phyloP scores from a whole-genome alignment of 495 filamentous ascomycete genomes.

The Hyaloscypha finlandica region DNA sequence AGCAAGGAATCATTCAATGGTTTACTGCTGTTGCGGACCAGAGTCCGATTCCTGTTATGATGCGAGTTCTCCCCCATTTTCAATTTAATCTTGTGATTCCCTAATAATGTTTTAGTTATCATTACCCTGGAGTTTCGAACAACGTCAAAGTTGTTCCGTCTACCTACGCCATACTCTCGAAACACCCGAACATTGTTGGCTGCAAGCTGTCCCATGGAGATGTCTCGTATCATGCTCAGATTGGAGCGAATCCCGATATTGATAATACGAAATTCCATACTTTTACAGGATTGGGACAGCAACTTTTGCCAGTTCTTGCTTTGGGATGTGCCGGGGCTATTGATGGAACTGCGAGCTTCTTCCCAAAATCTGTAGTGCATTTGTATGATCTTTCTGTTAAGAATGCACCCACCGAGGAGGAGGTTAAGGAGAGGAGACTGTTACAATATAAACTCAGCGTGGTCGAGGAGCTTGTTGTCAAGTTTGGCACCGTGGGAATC shows the following conservation, averaged over 20 bases:
- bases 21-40: slow-evolving; percentile 53
- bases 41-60: slow-evolving; percentile 55
- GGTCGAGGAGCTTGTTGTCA: slow-evolving; percentile 61
- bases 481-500: slow-evolving; percentile 58
- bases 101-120: slow-evolving; percentile 46
- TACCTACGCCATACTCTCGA: slow-evolving; percentile 54
- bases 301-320: slow-evolving; percentile 59
- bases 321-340: slow-evolving; percentile 64
- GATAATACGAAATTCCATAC: slow-evolving; percentile 54
- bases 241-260: slow-evolving; percentile 50
- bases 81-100: not conserved
- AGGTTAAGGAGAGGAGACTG: slow-evolving; percentile 42
- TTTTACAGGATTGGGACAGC: slow-evolving; percentile 67
- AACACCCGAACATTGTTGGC: slow-evolving; percentile 62
- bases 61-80: slow-evolving; percentile 37
- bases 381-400: slow-evolving; percentile 50
- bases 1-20: slow-evolving; percentile 55
- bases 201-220: slow-evolving; percentile 71
- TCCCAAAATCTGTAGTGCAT: slow-evolving; percentile 58
- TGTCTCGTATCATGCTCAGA: slow-evolving; percentile 60
- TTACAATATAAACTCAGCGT: slow-evolving; percentile 59
- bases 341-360: slow-evolving; percentile 63
- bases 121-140: slow-evolving; percentile 69
- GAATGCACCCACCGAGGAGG: slow-evolving; percentile 37
- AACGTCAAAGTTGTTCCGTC: slow-evolving; percentile 55